Base-by-base conservation (phyloP, 1,284 basidiomycete species). In the Schizopora paradoxa region DNA sequence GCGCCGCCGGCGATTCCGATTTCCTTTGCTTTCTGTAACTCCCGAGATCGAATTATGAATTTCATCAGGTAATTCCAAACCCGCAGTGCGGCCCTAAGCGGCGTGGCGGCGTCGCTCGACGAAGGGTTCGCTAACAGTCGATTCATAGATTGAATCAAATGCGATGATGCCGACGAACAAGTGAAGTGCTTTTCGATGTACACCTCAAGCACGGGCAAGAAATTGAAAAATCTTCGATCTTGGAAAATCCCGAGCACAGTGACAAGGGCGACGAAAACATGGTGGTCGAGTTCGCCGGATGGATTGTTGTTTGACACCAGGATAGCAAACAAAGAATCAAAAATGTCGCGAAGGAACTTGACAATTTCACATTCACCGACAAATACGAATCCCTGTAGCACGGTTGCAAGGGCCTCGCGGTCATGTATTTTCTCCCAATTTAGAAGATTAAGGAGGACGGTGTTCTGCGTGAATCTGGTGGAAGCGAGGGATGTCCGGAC, bases 51-150 rank as follows among this genome's bases (percentile, higher is more conserved):
- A 6, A 90, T 82, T 55, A 97, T 88, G 64, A 98, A 91, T 61
- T 90, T 89, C 78, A 97, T 91, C 54, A 98, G 80, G 59, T 95
- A 92, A 57, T 93, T 87, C 91, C 93, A 96, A 16, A 98, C 94
- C 63, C 97, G 97, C 55, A 99, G 74, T 10, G 92, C 86, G 1
- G 91, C 82, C 29, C 94, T 83, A 43, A 97, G 75, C 13, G 79
- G 73, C 18, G 85, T 82, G 0, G 86, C 90, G 2, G 77, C 82
- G 25, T 93, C 90, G 7, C 74, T 71, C 5, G 80, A 74, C 0
- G 81, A 78, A 0, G 91, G 91, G 50, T 86, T 79, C 19, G 71
- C 70, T 42, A 97, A 73, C 5, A 97, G 78, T 14, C 79, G 74
- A 58, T 90, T 87, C 86, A 97, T 89, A 4, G 91, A 89, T 49